A percentile compares a stretch with the other conserved stretches of the same genome.
These are phyloP conservation scores for Emmonsia crescens DNA, from an alignment of 2,329 filamentous ascomycete species.

Conservation along the genomic window DNA sequence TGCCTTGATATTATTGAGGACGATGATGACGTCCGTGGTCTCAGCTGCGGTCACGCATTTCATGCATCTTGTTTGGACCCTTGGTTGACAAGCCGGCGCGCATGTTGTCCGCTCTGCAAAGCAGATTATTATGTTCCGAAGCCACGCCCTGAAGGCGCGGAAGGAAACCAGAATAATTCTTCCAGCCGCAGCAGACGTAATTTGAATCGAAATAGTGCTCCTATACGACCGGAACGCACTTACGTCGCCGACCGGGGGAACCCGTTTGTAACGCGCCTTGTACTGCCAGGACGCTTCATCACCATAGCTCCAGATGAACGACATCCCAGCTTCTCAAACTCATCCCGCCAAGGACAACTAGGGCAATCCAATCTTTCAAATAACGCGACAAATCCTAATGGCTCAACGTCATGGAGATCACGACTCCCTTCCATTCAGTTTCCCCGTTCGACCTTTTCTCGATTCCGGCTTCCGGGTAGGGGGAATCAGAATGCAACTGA, in stretches of 20 bases:
- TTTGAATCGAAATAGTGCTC: slow-evolving; percentile 17
- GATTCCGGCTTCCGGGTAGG: slow-evolving; percentile 4
- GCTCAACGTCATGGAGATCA: slow-evolving; percentile 7
- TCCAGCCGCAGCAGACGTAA: slow-evolving; percentile 11
- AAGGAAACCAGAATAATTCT: slow-evolving; percentile 5
- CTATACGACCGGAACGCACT: slow-evolving; percentile 25
- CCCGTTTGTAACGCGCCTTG: slow-evolving; percentile 24
- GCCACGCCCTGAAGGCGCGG: slow-evolving; percentile 53
- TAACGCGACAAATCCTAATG: background rate
- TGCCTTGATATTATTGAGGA: slow-evolving; percentile 92
- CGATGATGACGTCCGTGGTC: slow-evolving; percentile 84
- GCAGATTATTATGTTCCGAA: slow-evolving; percentile 96
- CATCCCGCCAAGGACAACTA: slow-evolving; percentile 2
- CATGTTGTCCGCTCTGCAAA: slow-evolving; percentile 95
- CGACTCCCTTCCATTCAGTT: slow-evolving; percentile 4
- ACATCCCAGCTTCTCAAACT: slow-evolving; percentile 14
- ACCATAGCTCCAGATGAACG: slow-evolving; percentile 19
- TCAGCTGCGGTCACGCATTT: slow-evolving; percentile 96
- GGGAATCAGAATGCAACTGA: background rate
- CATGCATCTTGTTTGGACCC: slow-evolving; percentile 92
- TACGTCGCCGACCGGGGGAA: slow-evolving; percentile 24
- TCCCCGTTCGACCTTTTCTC: slow-evolving; percentile 3
- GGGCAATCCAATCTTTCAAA: slow-evolving; percentile 2
- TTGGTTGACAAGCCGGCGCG: slow-evolving; percentile 87
- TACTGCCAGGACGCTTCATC: slow-evolving; percentile 29